Evolutionary conservation across 768 basidiomycete genomes (phyloP).

Genomic region (Neoboletus brunneissimus): DNA sequence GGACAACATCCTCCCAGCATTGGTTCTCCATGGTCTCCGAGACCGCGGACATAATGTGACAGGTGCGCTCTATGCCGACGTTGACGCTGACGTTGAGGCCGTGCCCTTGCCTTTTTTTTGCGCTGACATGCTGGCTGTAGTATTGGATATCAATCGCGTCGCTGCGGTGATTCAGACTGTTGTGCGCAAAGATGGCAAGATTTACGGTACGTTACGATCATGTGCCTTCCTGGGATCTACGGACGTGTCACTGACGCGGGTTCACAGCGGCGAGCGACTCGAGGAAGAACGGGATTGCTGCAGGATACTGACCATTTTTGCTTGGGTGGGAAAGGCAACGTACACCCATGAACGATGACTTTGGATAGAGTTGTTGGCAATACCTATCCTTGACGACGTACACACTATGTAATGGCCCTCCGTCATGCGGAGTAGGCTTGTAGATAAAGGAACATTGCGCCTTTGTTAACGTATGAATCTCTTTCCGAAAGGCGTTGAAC

Average conservation of each 20-base stretch:
- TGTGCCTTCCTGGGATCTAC: neutral
- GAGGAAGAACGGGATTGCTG: conserved; percentile 88
- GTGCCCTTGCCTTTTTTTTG: neutral
- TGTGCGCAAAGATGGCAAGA: conserved; percentile 43
- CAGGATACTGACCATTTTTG: conserved; percentile 60
- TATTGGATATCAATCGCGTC: conserved; percentile 65
- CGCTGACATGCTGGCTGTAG: conserved; percentile 30
- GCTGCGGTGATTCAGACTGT: conserved; percentile 77
- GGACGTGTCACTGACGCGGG: neutral
- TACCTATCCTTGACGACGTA: neutral
- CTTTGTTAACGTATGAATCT: neutral
- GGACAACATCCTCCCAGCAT: conserved; percentile 57
- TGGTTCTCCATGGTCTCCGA: conserved; percentile 55
- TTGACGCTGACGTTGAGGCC: neutral
- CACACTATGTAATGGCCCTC: neutral
- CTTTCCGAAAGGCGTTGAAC: neutral
- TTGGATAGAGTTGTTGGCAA: neutral
- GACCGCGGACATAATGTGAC: conserved; percentile 69
- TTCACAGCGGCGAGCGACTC: conserved; percentile 80
- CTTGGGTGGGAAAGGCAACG: too few relatives aligned
- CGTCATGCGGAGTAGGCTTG: neutral
- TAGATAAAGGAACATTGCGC: too few relatives aligned
- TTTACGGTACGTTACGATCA: conserved; percentile 55
- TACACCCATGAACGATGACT: too few relatives aligned
- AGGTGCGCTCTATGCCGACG: conserved; percentile 37